Percentiles rank a stretch among this genome's conserved stretches.
Conservation (phyloP, 768 basidiomycete species). For the Exsudoporus frostii region DNA sequence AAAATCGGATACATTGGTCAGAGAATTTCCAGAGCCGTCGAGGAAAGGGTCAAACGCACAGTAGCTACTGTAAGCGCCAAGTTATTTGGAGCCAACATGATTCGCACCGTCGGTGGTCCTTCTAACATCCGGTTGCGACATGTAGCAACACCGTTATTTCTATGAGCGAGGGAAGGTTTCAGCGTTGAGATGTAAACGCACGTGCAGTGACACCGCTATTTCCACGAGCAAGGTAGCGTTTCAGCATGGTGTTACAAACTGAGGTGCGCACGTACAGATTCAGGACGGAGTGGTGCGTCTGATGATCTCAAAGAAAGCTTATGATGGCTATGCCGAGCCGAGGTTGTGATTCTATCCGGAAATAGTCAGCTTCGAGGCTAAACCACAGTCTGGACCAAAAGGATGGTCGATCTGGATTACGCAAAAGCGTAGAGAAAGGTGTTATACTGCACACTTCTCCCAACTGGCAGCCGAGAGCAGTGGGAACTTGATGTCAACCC, state of each 20-base stretch:
- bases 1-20: slow-evolving; percentile 63
- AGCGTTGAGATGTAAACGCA: slow-evolving; percentile 9
- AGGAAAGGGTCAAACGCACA: slow-evolving; percentile 57
- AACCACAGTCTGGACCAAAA: background rate
- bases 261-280: slow-evolving; percentile 44
- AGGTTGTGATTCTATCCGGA: slow-evolving; percentile 29
- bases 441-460: slow-evolving; percentile 57
- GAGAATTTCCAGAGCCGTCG: slow-evolving; percentile 50
- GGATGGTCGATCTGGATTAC: slow-evolving; percentile 27
- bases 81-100: slow-evolving; percentile 45
- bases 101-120: slow-evolving; percentile 32
- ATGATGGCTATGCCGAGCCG: slow-evolving; percentile 11
- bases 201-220: slow-evolving; percentile 1
- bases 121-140: background rate
- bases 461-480: slow-evolving; percentile 54
- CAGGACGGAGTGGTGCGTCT: slow-evolving; percentile 45
- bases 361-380: background rate
- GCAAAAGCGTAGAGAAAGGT: slow-evolving; percentile 63
- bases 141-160: slow-evolving; percentile 43
- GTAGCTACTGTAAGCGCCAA: slow-evolving; percentile 68
- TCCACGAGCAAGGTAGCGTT: background rate
- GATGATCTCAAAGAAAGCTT: slow-evolving; percentile 33
- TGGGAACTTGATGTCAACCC: background rate
- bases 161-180: background rate
- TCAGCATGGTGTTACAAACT: background rate